Evolutionary conservation across 2,329 filamentous ascomycete species (phyloP), one percentile per base, ranked within the genome.

Genomic region (Magnaporthiopsis rhizophila): DNA sequence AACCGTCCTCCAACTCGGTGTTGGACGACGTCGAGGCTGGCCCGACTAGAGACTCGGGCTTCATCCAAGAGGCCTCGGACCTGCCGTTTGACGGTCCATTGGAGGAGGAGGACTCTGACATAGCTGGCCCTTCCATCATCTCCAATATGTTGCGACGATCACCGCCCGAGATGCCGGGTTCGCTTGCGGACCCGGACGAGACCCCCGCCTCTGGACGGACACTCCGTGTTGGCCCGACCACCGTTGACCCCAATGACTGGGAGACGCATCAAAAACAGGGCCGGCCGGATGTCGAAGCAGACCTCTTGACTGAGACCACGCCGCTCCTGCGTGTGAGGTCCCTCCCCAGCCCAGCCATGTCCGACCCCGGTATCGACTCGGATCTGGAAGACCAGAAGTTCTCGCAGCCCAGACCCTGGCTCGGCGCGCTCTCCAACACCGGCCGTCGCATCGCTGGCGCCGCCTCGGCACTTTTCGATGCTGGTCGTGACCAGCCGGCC

Each of bases 51-150:
- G 74, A 74, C 24, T 78, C 81, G 11, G 79, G 83, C 56, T 80
- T 80, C 5, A 89, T 90, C 64, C 74, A 79, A 62, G 88, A 90
- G 72, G 81, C 32, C 57, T 84, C 83, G 7, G 86, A 89, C 70
- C 80, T 83, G 7, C 75, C 79, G 12, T 82, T 82, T 7, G 81
- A 82, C 3, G 77, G 80, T 62, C 53, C 53, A 5, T 32, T 26
- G 30, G 53, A 32, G 53, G 32, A 58, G 18, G 53, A 45, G 28
- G 62, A 63, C 26, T 32, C n/a, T 30, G 57, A 32, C 4, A 65
- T 70, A n/a, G 74, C 74, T 24, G 76, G 76, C 0, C 77, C 76
- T 0, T 83, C 80, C 4, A 76, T 81, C 59, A 71, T 85, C 36
- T 74, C 82, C 8, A 82, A 76, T 66, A 78, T 85, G 69, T 74